Conservation (phyloP, 495 filamentous ascomycete species). For the Diplogelasinospora grovesii region DNA sequence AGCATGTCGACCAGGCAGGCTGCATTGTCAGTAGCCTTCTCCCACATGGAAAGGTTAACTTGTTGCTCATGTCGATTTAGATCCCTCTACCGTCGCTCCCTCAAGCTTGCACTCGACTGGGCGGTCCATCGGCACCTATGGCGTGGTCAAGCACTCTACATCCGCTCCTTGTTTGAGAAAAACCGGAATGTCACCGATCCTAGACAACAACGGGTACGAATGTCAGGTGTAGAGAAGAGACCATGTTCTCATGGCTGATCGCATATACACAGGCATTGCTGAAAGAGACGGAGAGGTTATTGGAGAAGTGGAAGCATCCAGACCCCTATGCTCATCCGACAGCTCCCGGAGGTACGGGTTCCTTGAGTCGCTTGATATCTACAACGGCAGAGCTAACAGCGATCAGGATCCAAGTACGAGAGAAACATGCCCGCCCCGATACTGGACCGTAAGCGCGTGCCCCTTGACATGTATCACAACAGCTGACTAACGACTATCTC, state of each 20-base stretch:
- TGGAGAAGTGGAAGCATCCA: conserved; percentile 95
- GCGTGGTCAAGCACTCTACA: conserved; percentile 92
- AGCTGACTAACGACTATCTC: conserved; percentile 9
- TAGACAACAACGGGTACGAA: conserved; percentile 72
- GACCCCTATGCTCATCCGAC: conserved; percentile 85
- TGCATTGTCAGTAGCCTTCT: conserved; percentile 33
- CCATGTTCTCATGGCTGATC: conserved; percentile 7
- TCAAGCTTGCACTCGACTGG: conserved; percentile 95
- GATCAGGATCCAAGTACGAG: conserved; percentile 87
- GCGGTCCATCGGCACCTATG: conserved; percentile 82
- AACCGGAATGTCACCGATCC: conserved; percentile 83
- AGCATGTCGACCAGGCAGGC: conserved; percentile 42
- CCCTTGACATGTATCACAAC: neutral
- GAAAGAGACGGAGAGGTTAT: conserved; percentile 75
- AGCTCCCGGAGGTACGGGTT: conserved; percentile 79
- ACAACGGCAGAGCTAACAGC: conserved; percentile 20
- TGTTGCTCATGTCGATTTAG: conserved; percentile 39
- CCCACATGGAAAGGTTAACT: neutral
- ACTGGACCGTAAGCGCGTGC: conserved; percentile 62
- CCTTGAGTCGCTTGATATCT: neutral
- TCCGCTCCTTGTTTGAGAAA: conserved; percentile 89
- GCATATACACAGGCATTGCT: conserved; percentile 57
- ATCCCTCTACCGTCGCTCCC: conserved; percentile 83
- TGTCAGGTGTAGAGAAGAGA: neutral
- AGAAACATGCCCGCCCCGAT: conserved; percentile 77